Evolutionary conservation across 2,329 filamentous ascomycete species (phyloP).

Genomic region (Ophiostoma fasciatum): DNA sequence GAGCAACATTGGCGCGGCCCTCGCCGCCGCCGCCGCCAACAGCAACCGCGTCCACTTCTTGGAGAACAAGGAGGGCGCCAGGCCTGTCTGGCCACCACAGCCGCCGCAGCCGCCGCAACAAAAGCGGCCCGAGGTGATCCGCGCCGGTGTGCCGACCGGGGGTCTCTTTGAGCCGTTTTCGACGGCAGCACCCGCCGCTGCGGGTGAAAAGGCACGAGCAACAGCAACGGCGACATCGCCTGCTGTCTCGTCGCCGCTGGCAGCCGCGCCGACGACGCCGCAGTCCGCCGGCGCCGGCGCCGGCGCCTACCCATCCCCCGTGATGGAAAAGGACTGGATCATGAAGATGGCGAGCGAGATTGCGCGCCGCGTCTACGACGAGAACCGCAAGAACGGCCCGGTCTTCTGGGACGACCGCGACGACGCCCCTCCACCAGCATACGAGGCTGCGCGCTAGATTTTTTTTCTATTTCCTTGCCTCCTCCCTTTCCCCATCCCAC

Average conservation of each 20-base stretch:
- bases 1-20: conserved; percentile 4
- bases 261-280: neutral
- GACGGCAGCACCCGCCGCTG: too few relatives aligned
- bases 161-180: conserved; percentile 7
- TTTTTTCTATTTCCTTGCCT: neutral
- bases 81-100: too few relatives aligned
- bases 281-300: conserved; percentile 1
- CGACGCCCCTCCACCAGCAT: conserved; percentile 45
- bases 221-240: neutral
- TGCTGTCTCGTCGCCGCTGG: conserved; percentile 1
- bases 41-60: conserved; percentile 2
- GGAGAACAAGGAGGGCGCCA: neutral
- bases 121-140: conserved; percentile 5
- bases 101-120: neutral
- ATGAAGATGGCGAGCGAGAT: conserved; percentile 92
- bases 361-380: conserved; percentile 71
- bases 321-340: conserved; percentile 73
- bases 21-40: conserved; percentile 3
- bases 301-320: too few relatives aligned
- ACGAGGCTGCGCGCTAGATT: conserved; percentile 28
- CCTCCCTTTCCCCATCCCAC: neutral
- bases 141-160: conserved; percentile 1
- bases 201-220: neutral
- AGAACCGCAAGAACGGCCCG: conserved; percentile 51
- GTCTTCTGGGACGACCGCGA: conserved; percentile 40